Percentiles rank a stretch among this genome's conserved stretches.
Evolutionary conservation across 208 protist genomes (phyloP).

Genomic region (Acanthamoeba royreba): DNA sequence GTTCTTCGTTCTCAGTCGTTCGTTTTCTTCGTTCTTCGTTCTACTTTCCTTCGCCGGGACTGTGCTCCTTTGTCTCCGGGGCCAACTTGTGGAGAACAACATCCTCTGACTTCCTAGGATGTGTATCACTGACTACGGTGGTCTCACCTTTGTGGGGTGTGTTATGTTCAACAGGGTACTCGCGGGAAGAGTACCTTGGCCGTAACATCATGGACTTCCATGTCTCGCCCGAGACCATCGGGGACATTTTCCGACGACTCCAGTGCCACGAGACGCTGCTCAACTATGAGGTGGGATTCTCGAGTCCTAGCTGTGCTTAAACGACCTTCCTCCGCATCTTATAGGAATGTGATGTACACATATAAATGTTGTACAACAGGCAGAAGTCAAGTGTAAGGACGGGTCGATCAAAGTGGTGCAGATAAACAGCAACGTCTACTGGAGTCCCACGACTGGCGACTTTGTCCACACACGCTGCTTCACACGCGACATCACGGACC

Average conservation of each 20-base stretch:
- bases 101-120: too few species aligned
- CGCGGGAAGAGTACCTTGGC: not conserved
- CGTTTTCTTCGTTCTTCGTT: too few species aligned
- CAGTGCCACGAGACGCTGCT: not conserved
- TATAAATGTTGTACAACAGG: too few species aligned
- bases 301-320: too few species aligned
- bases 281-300: not conserved
- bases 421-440: constrained; percentile 12
- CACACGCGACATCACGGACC: not conserved
- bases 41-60: too few species aligned
- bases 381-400: not conserved
- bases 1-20: too few species aligned
- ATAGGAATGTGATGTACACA: too few species aligned
- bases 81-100: too few species aligned
- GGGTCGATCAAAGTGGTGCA: not conserved
- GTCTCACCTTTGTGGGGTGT: too few species aligned
- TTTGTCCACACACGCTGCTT: constrained; percentile 1
- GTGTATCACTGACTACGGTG: too few species aligned
- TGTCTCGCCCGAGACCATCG: not conserved
- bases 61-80: too few species aligned
- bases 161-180: not conserved
- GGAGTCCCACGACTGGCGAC: not conserved
- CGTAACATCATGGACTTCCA: not conserved
- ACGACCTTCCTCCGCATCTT: too few species aligned
- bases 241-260: not conserved